A percentile compares a stretch with the other conserved stretches of the same genome.
Evolutionary conservation across 1,284 basidiomycete species (phyloP).

Genomic region (Boletus calvinii): DNA sequence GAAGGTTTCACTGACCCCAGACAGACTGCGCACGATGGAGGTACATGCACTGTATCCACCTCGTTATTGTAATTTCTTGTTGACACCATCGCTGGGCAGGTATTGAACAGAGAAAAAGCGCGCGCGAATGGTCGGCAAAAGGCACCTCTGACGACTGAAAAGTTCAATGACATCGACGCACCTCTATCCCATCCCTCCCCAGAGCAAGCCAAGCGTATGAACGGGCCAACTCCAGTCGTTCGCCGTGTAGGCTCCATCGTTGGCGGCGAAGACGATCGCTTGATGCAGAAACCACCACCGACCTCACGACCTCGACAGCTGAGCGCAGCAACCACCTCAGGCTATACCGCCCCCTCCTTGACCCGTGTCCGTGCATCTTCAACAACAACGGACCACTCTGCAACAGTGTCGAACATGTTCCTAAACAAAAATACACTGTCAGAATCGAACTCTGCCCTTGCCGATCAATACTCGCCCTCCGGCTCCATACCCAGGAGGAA

Average conservation of each 20-base stretch:
- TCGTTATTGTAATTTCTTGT: slow-evolving; percentile 20
- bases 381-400: slow-evolving; percentile 30
- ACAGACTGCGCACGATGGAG: slow-evolving; percentile 87
- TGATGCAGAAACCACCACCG: slow-evolving; percentile 30
- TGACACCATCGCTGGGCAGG: slow-evolving; percentile 39
- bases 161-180: slow-evolving; percentile 19
- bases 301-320: slow-evolving; percentile 37
- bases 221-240: slow-evolving; percentile 40
- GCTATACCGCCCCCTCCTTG: slow-evolving; percentile 21
- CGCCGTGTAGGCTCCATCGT: slow-evolving; percentile 62
- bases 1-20: slow-evolving; percentile 94
- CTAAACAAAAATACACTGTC: slow-evolving; percentile 20
- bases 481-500: slow-evolving; percentile 27
- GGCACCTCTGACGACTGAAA: slow-evolving; percentile 24
- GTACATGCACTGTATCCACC: slow-evolving; percentile 47
- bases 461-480: slow-evolving; percentile 31
- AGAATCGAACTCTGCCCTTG: slow-evolving; percentile 29
- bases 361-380: slow-evolving; percentile 32
- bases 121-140: slow-evolving; percentile 40
- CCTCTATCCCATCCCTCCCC: slow-evolving; percentile 14
- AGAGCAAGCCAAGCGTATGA: slow-evolving; percentile 27
- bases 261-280: slow-evolving; percentile 52
- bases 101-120: slow-evolving; percentile 66
- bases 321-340: slow-evolving; percentile 34
- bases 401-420: slow-evolving; percentile 10